These are phyloP conservation scores for Serendipita sp. DNA, from an alignment of 768 basidiomycete species.

Conservation along the genomic window DNA sequence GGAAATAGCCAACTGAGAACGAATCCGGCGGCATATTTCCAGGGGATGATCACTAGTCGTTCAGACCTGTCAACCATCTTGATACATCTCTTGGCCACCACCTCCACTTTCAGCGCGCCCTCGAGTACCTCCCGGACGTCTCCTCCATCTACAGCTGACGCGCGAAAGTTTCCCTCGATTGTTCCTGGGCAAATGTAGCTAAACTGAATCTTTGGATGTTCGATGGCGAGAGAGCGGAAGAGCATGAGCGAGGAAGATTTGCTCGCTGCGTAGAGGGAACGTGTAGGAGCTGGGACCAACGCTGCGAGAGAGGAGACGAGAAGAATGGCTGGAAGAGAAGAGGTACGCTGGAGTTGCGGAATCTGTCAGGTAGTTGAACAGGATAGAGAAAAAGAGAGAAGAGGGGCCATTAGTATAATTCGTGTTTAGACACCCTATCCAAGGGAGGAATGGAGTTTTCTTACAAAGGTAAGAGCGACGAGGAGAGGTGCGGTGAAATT, in stretches of 20 bases:
- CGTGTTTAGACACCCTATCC: not conserved
- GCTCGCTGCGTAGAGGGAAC: slow-evolving; percentile 67
- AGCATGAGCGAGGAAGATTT: slow-evolving; percentile 67
- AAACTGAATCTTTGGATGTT: slow-evolving; percentile 44
- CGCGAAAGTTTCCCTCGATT: slow-evolving; percentile 55
- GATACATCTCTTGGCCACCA: not conserved
- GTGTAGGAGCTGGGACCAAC: slow-evolving; percentile 70
- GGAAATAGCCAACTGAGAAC: not conserved
- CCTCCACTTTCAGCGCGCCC: not conserved
- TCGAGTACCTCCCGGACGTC: slow-evolving; percentile 25
- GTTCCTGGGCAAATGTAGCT: not conserved
- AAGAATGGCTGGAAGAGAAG: slow-evolving; percentile 52
- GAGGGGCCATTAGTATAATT: not conserved
- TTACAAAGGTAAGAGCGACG: slow-evolving; percentile 54
- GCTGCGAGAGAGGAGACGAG: slow-evolving; percentile 65
- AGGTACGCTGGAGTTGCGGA: slow-evolving; percentile 52
- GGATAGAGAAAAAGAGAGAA: slow-evolving; percentile 3
- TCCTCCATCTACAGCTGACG: slow-evolving; percentile 54
- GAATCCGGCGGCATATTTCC: not conserved
- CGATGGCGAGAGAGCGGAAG: slow-evolving; percentile 65
- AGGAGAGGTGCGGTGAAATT: slow-evolving; percentile 61
- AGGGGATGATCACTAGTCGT: not conserved
- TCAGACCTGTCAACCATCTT: not conserved
- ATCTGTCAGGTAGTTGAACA: slow-evolving; percentile 33
- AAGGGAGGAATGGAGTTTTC: slow-evolving; percentile 14